Evolutionary conservation across 164 flowering plant species (phyloP), one percentile per base, ranked within the genome.

Genomic region (Berberis vulgaris): DNA sequence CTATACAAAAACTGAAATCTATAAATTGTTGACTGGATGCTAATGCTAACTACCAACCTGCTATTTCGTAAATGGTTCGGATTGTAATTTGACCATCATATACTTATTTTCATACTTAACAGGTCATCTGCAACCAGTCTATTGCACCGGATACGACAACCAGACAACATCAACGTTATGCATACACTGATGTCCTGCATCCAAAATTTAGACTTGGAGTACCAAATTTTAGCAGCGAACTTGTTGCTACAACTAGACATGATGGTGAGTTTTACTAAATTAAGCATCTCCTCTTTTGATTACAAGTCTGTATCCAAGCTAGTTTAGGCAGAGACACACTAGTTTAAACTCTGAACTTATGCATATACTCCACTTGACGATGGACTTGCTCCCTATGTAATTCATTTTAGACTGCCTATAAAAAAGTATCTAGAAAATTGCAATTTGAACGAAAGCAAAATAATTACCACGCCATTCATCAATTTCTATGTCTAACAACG

Each of bases 151-250:
- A 76, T 83, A 62, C 67, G 61, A 47, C 65, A 74, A 69, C 76
- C 76, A 67, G 96, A 84, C 65, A 70, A 76, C 67, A 57, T 54
- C 59, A 59, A 74, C 62, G 70, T 74, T 66, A 72, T 76, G 77
- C 69, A 78, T 56, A 67, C 60, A 57, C 60, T 86, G 65, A 53
- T 79, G 78, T 72, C 73, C 45, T 78, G 74, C 66, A 67, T 82
- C 54, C 83, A 74, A 47, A 70, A 80, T 42, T 67, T 76, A 49
- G 73, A 79, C 61, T 71, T 78, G 0, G 79, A 80, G 50, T 56
- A 82, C 79, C 75, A 65, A 71, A 77, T 84, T 67, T 68, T 86
- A 60, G 88, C 91, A 67, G 91, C 88, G 69, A 83, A 79, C 75
- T 62, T 88, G 55, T 68, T 88, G 77, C 82, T 88, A 69, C 89